Evolutionary conservation across 2,329 filamentous ascomycete genomes (phyloP).

Genomic region (Rhinocladiella similis): DNA sequence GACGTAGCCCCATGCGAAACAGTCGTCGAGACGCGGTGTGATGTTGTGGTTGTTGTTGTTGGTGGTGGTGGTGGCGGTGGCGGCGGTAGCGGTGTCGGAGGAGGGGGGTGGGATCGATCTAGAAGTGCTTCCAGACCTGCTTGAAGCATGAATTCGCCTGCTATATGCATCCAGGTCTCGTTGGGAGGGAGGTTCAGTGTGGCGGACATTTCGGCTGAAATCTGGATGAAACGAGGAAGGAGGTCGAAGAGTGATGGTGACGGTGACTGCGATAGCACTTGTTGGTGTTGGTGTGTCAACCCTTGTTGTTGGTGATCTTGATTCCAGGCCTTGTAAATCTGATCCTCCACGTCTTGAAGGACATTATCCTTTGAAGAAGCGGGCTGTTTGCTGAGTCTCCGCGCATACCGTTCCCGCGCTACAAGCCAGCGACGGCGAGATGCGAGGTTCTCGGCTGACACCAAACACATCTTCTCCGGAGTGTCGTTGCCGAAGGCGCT

Average conservation of each 20-base stretch:
- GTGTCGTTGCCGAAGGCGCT: background rate
- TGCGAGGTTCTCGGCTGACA: slow-evolving; percentile 1
- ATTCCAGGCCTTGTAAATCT: slow-evolving; percentile 11
- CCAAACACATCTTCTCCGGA: background rate
- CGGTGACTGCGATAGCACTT: background rate
- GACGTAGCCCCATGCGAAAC: slow-evolving; percentile 28
- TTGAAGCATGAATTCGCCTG: slow-evolving; percentile 25
- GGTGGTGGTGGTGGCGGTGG: too few relatives aligned
- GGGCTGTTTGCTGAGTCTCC: background rate
- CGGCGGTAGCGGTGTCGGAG: too few relatives aligned
- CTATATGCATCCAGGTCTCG: slow-evolving; percentile 25
- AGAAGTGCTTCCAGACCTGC: slow-evolving; percentile 18
- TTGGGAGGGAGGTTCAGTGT: slow-evolving; percentile 4
- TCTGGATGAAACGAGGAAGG: slow-evolving; percentile 24
- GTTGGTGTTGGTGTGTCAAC: background rate
- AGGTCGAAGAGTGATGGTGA: slow-evolving; percentile 16
- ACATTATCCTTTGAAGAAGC: background rate
- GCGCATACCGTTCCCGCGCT: slow-evolving; percentile 2
- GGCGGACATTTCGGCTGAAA: slow-evolving; percentile 22
- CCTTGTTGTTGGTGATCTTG: background rate
- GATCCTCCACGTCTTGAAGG: slow-evolving; percentile 6
- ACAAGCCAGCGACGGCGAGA: slow-evolving; percentile 13
- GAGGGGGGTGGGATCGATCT: background rate
- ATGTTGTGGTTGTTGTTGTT: background rate
- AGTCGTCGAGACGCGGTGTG: slow-evolving; percentile 20